Evolutionary conservation across 768 basidiomycete genomes (phyloP).

Genomic region (Cystoderma amianthinum): DNA sequence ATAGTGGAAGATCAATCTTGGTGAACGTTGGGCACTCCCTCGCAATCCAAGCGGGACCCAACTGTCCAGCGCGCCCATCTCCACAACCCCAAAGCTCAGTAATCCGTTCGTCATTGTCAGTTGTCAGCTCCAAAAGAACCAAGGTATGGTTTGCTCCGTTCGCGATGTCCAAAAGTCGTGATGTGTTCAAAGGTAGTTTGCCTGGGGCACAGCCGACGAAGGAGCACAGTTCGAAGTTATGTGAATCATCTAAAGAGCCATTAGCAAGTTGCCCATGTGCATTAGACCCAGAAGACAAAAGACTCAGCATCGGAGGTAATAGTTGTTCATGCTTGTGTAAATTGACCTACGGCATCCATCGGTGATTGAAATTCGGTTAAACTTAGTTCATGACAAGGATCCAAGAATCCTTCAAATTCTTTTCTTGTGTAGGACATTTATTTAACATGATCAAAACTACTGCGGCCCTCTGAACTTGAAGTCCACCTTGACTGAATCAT

Average conservation of each 20-base stretch:
- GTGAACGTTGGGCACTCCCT: constrained; percentile 30
- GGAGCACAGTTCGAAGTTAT: constrained; percentile 31
- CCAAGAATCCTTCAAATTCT: too few relatives aligned
- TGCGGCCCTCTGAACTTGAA: too few relatives aligned
- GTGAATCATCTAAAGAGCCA: constrained; percentile 36
- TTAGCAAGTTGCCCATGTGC: constrained; percentile 47
- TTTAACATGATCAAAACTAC: too few relatives aligned
- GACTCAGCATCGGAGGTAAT: constrained; percentile 9
- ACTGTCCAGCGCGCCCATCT: constrained; percentile 64
- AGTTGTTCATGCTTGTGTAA: too few relatives aligned
- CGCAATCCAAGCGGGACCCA: constrained; percentile 36
- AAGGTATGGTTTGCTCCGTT: constrained; percentile 81
- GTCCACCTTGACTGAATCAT: too few relatives aligned
- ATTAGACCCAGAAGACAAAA: constrained; percentile 41
- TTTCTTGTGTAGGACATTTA: too few relatives aligned
- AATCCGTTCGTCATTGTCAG: constrained; percentile 2
- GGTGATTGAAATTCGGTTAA: too few relatives aligned
- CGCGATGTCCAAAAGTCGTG: constrained; percentile 42
- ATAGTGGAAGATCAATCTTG: constrained; percentile 34
- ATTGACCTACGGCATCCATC: neutral
- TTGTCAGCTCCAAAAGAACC: constrained; percentile 39
- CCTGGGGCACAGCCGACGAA: constrained; percentile 23
- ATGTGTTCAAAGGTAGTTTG: constrained; percentile 20
- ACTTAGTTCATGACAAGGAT: too few relatives aligned
- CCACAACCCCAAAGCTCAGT: constrained; percentile 69